Conservation (phyloP, 192 early-diverging fungal species). For the Mortierella antarctica region DNA sequence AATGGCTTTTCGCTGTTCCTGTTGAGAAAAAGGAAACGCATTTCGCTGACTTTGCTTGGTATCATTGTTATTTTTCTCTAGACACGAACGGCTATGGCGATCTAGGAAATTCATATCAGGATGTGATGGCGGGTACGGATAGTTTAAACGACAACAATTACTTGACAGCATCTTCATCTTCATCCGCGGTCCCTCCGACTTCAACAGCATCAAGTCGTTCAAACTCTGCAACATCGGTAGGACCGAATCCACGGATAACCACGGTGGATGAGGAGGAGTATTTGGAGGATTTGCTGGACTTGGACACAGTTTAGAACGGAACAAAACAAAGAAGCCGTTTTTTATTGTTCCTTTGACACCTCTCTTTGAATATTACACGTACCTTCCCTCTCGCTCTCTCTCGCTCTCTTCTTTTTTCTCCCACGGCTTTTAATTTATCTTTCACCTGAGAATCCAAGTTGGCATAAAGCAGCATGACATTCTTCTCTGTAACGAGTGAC, state of each 20-base stretch:
- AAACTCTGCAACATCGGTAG: conserved; percentile 6
- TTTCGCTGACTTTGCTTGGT: neutral
- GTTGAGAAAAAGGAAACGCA: neutral
- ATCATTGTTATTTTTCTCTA: conserved; percentile 1
- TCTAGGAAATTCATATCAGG: conserved; percentile 10
- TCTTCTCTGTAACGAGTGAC: too few species aligned
- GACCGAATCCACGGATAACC: conserved; percentile 37
- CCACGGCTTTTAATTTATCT: too few species aligned
- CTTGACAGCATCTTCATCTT: neutral
- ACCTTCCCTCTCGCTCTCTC: too few species aligned
- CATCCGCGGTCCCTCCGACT: neutral
- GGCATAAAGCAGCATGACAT: too few species aligned
- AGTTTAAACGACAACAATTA: neutral
- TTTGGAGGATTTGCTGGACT: conserved; percentile 33
- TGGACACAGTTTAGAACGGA: conserved; percentile 12
- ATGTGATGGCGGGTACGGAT: neutral
- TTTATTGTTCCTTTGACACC: too few species aligned
- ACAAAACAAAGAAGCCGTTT: too few species aligned
- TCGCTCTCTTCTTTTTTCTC: too few species aligned
- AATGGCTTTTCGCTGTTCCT: neutral
- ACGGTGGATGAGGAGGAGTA: conserved; percentile 23
- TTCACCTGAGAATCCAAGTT: too few species aligned
- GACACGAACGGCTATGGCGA: neutral
- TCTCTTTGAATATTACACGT: too few species aligned
- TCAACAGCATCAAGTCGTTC: neutral